phyloP scores from a whole-genome alignment of 163 green algal genomes.

The Volvox carteri region DNA sequence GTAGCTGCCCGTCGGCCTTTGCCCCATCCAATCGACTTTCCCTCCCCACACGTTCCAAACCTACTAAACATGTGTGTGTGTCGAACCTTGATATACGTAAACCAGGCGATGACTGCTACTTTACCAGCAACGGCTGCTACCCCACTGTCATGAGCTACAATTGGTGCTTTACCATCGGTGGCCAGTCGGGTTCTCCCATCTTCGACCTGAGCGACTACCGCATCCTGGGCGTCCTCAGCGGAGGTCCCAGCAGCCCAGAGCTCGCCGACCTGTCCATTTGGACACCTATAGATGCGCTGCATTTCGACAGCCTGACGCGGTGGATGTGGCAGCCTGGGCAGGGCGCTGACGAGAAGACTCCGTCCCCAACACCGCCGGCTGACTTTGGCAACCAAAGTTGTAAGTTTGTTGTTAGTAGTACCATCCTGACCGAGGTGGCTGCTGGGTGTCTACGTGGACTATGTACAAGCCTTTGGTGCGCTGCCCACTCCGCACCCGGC shows the following conservation, averaged over 20 bases:
- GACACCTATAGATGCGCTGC: constrained; percentile 40
- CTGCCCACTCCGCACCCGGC: too few relatives aligned
- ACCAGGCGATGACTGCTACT: constrained; percentile 49
- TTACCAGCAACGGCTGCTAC: constrained; percentile 29
- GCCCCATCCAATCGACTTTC: too few relatives aligned
- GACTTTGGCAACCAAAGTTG: too few relatives aligned
- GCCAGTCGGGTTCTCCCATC: constrained; percentile 21
- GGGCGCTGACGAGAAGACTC: neutral
- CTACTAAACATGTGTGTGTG: too few relatives aligned
- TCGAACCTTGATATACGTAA: too few relatives aligned
- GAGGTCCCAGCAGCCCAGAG: neutral
- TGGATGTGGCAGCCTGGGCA: constrained; percentile 30
- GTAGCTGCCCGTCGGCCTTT: too few relatives aligned
- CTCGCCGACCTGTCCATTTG: constrained; percentile 4
- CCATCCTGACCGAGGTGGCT: too few relatives aligned
- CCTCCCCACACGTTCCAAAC: too few relatives aligned
- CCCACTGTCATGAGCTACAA: constrained; percentile 9
- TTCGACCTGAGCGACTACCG: constrained; percentile 12
- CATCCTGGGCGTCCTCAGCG: constrained; percentile 21
- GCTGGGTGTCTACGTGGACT: too few relatives aligned
- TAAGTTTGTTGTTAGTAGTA: too few relatives aligned
- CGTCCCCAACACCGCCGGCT: neutral
- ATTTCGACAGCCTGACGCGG: constrained; percentile 21
- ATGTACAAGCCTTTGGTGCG: too few relatives aligned
- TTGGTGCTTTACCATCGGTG: constrained; percentile 29